Percentiles rank a stretch among this genome's conserved stretches.
Evolutionary conservation across 352 stramenopile genomes (phyloP).

Genomic region (Globisporangium abappressorium): DNA sequence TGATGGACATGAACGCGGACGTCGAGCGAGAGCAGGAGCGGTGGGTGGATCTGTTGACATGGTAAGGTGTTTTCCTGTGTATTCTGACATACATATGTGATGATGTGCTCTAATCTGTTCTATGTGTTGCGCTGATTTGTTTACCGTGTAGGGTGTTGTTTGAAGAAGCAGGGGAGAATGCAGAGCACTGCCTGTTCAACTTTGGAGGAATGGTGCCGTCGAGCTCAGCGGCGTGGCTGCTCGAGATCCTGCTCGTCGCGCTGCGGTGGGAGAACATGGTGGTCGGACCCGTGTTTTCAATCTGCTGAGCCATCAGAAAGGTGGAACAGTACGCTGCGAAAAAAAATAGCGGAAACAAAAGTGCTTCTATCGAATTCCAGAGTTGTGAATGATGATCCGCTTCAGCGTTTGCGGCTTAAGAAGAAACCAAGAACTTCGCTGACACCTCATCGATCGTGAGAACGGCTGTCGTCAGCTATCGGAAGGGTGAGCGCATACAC

Average conservation of each 20-base stretch:
- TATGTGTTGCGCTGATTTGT: background rate
- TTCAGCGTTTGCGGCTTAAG: background rate
- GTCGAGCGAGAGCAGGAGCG: conserved; percentile 7
- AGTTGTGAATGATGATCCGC: background rate
- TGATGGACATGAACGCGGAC: background rate
- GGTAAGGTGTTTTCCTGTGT: conserved; percentile 21
- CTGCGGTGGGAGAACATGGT: conserved; percentile 57
- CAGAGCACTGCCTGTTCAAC: conserved; percentile 35
- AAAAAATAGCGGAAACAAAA: background rate
- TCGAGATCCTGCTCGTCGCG: conserved; percentile 56
- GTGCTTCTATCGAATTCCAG: background rate
- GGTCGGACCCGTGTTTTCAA: conserved; percentile 37
- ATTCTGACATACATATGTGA: background rate
- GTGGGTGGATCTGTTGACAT: conserved; percentile 58
- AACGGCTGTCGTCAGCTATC: background rate
- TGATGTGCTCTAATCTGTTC: background rate
- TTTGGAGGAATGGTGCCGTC: conserved; percentile 49
- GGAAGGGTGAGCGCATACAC: background rate
- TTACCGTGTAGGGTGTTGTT: conserved; percentile 36
- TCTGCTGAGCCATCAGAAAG: background rate
- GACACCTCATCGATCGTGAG: background rate
- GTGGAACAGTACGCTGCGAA: background rate
- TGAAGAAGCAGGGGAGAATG: conserved; percentile 29
- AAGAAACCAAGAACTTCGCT: background rate
- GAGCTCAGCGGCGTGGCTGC: conserved; percentile 50